Percentiles rank a stretch among this genome's conserved stretches.
Evolutionary conservation across 768 basidiomycete species (phyloP).

Genomic region (Neoboletus subvelutipes): DNA sequence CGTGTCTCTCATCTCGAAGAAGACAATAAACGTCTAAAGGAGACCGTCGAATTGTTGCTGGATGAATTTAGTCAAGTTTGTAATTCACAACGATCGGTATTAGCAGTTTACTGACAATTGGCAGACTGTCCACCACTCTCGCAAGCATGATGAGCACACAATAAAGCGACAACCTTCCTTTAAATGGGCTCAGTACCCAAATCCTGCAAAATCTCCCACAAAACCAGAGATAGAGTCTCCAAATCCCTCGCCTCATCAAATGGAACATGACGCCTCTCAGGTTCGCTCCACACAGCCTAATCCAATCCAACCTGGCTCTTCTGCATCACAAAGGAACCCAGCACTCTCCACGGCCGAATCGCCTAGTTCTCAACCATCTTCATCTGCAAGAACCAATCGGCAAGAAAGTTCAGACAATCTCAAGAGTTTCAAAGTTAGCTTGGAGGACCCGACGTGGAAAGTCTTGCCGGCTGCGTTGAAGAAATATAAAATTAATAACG

Average conservation of each 20-base stretch:
- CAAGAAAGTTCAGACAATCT: constrained; percentile 74
- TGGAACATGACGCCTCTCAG: constrained; percentile 63
- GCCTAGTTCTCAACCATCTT: constrained; percentile 26
- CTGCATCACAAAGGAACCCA: constrained; percentile 32
- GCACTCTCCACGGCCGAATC: constrained; percentile 33
- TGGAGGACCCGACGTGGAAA: constrained; percentile 99
- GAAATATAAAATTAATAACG: constrained; percentile 98
- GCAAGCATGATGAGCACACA: constrained; percentile 39
- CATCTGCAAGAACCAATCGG: constrained; percentile 42
- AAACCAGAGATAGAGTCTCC: constrained; percentile 75
- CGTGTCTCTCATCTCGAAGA: constrained; percentile 71
- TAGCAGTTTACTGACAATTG: constrained; percentile 3
- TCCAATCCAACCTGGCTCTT: constrained; percentile 16
- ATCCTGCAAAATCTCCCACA: constrained; percentile 78
- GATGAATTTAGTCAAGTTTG: constrained; percentile 60
- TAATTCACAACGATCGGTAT: constrained; percentile 30
- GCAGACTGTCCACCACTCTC: constrained; percentile 12
- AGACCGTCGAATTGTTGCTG: constrained; percentile 57
- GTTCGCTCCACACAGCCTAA: constrained; percentile 30
- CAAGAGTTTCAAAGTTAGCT: constrained; percentile 95
- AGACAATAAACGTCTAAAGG: constrained; percentile 71
- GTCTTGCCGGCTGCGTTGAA: constrained; percentile 96
- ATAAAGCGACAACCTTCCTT: constrained; percentile 77
- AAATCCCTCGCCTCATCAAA: constrained; percentile 73
- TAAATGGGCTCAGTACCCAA: constrained; percentile 84